These are phyloP conservation scores for Austroboletus eburneus DNA, from an alignment of 768 basidiomycete genomes.

Conservation along the genomic window DNA sequence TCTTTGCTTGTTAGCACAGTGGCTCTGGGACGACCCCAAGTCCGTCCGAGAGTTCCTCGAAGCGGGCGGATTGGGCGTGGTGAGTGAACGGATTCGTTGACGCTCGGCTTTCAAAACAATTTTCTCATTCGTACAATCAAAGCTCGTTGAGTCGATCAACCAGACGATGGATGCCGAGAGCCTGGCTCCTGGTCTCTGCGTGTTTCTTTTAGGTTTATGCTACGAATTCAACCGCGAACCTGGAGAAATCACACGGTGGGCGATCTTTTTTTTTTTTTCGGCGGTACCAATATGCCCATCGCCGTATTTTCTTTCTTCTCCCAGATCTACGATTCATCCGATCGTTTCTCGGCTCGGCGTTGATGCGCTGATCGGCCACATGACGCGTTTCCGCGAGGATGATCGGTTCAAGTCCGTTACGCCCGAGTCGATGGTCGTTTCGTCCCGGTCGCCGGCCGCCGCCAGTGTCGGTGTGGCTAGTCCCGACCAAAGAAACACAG, in stretches of 20 bases:
- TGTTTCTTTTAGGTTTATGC: conserved; percentile 88
- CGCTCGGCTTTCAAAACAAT: background rate
- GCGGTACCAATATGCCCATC: background rate
- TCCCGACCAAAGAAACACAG: conserved; percentile 10
- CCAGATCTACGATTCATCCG: conserved; percentile 81
- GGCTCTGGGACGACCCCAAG: conserved; percentile 95
- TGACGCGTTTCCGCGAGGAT: conserved; percentile 87
- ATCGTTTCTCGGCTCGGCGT: conserved; percentile 89
- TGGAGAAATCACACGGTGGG: conserved; percentile 89
- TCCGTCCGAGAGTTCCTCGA: conserved; percentile 87
- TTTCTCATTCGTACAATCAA: background rate
- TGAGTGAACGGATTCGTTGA: conserved; percentile 36
- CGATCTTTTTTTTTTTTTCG: background rate
- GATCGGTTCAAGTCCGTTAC: conserved; percentile 87
- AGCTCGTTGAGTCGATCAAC: conserved; percentile 95
- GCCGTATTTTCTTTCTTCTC: background rate
- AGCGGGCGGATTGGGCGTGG: conserved; percentile 85
- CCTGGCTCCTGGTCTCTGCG: conserved; percentile 84
- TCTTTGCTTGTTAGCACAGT: conserved; percentile 77
- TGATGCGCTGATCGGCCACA: conserved; percentile 82
- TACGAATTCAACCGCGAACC: conserved; percentile 97
- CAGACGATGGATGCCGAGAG: conserved; percentile 83
- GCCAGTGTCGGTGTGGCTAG: background rate
- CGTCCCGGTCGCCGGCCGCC: conserved; percentile 35
- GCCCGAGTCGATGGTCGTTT: conserved; percentile 74